A percentile compares a stretch with the other conserved stretches of the same genome.
phyloP scores from a whole-genome alignment of 164 flowering plant species.

The Kingdonia uniflora region DNA sequence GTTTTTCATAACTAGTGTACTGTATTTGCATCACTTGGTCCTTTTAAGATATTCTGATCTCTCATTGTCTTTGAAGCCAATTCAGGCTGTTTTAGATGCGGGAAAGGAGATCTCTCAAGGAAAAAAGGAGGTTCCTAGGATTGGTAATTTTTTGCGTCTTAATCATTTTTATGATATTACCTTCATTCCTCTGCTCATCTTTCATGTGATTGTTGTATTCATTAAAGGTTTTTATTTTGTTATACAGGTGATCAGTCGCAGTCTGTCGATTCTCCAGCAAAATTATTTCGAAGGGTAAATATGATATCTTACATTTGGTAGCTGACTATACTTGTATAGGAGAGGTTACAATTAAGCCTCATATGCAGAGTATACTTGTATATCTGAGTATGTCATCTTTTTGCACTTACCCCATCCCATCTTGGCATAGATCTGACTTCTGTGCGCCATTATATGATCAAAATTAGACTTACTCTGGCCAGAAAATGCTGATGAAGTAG shows the following conservation, averaged over 20 bases:
- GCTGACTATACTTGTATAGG: too few species aligned
- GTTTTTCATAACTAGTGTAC: slow-evolving; percentile 1
- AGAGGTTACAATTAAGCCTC: too few species aligned
- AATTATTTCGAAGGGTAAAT: slow-evolving; percentile 62
- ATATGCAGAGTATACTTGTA: too few species aligned
- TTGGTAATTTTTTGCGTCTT: slow-evolving; percentile 16
- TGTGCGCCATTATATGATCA: too few species aligned
- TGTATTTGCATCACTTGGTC: too few species aligned
- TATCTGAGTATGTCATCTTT: too few species aligned
- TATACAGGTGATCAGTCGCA: slow-evolving; percentile 44
- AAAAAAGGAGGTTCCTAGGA: slow-evolving; percentile 17
- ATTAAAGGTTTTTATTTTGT: background rate
- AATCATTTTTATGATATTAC: slow-evolving; percentile 1
- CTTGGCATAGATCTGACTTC: too few species aligned
- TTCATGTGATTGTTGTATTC: background rate
- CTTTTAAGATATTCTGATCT: background rate
- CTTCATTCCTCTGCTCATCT: background rate
- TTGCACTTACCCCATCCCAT: too few species aligned
- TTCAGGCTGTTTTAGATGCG: slow-evolving; percentile 18
- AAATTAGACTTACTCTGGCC: too few species aligned
- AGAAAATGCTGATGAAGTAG: too few species aligned
- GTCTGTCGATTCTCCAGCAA: slow-evolving; percentile 50
- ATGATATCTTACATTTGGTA: too few species aligned
- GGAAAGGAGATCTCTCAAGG: slow-evolving; percentile 20
- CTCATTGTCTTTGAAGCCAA: slow-evolving; percentile 18